Evolutionary conservation across 2,329 filamentous ascomycete genomes (phyloP), one percentile per base, ranked within the genome.

Genomic region (Endocalyx cinctus): DNA sequence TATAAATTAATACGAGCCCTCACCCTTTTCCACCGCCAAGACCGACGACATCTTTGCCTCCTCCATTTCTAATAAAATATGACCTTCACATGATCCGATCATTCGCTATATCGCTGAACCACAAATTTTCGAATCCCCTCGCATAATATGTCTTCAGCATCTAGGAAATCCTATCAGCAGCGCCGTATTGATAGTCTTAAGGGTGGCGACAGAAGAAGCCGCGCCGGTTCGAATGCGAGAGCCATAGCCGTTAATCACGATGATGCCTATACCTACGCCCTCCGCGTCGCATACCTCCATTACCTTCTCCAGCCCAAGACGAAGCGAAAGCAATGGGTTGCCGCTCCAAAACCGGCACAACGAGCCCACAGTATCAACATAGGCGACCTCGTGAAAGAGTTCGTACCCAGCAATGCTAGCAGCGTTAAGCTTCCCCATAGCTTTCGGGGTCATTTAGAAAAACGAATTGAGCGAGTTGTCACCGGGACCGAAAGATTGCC

Each of bases 251-350:
- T 81, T 45, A 72, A 70, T 48, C 70, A 77, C 58, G 84, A 94
- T 50, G 87, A 96, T 63, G 89, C 87, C 55, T 95, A 94, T 65
- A 84, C 81, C 43, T 95, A 87, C 64, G 88, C 89, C 50, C 78
- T 98, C 34, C 84, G 92, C 42, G 82, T 86, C 47, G 90, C 90
- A 48, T 96, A 87, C 62, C 83, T 98, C 38, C 76, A 90, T 61
- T 94, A 98, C 62, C 80, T 97, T 27, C 75, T 98, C 33, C 88
- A 95, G 58, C 90, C 92, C 43, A 85, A 88, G 54, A 77, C 86
- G 52, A 92, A 90, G 63, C 79, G 87, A 55, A 85, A 90, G 54
- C 87, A 95, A 66, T 94, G 88, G 73, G 79, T 92, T 26, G 64
- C 79, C 63, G 55, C 74, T 44, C 66, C 82, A 31, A 80, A 78